phyloP scores from a whole-genome alignment of 2,329 filamentous ascomycete genomes.

The Teratosphaeria gauchensis region DNA sequence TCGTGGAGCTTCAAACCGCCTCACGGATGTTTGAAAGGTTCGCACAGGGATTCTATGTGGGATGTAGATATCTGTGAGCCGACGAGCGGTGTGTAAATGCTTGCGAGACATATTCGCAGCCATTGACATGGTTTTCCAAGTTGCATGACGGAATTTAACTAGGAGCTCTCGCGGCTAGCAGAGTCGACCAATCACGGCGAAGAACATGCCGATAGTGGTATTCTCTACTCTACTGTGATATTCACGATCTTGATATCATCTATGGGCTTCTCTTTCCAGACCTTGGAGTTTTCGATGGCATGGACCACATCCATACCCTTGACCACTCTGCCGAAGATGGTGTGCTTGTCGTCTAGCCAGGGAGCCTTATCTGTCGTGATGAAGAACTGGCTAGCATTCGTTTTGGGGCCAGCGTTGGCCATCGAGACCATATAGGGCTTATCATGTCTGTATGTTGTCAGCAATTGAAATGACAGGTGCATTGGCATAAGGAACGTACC shows the following conservation, averaged over 20 bases:
- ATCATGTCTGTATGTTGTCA: constrained; percentile 52
- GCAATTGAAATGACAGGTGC: neutral
- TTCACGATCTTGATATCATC: constrained; percentile 97
- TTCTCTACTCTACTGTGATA: constrained; percentile 39
- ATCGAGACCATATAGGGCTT: constrained; percentile 95
- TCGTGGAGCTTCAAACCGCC: constrained; percentile 4
- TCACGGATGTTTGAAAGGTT: neutral
- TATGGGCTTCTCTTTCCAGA: constrained; percentile 85
- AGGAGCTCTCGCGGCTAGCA: neutral
- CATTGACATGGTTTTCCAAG: neutral
- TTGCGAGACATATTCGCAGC: neutral
- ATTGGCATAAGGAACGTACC: constrained; percentile 22
- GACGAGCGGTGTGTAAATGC: neutral
- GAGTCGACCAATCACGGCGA: neutral
- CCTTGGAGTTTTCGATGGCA: constrained; percentile 84
- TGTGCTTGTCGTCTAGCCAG: constrained; percentile 94
- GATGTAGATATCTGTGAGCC: neutral
- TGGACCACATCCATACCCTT: constrained; percentile 91
- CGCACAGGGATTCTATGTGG: neutral
- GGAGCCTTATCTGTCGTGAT: constrained; percentile 96
- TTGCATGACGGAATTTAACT: neutral
- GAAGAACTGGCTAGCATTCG: constrained; percentile 95
- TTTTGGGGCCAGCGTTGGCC: constrained; percentile 93
- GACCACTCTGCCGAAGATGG: constrained; percentile 84
- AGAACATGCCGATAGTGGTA: neutral